Evolutionary conservation across 176 grass and related monocot species (phyloP), one percentile per base, ranked within the genome.

Genomic region (Tuctoria greenei): DNA sequence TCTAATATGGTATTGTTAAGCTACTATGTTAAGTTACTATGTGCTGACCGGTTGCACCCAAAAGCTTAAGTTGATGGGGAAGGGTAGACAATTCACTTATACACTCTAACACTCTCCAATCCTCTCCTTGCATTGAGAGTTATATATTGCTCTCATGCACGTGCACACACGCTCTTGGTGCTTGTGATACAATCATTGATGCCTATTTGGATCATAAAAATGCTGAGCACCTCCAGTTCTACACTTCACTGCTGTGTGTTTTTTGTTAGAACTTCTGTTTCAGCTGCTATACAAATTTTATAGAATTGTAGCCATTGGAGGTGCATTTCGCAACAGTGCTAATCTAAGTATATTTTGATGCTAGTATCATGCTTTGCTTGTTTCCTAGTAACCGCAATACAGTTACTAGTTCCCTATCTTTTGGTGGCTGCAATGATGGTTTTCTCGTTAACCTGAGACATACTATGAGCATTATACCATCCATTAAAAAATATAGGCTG

Each of bases 371-470:
- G 36, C 44, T 63, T 8, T 16, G 59, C 0, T 18, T 6, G 5
- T 15, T 39, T 24, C 41, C 28, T 75, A 47, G 5, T 65, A 23
- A 24, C 11, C 21, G 16, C 25, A 73, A 38, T 75, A 35, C 10
- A 56, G n/a, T 4, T 24, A 23, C 8, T 56, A 23, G n/a, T 20
- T 51, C 2, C 15, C 15, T 20, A 20, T 51, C 20, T 51, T 24
- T 78, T 27, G 18, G 4, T 77, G 17, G 79, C 79, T 87, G 79
- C 74, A 44, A 73, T 82, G 79, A 82, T 73, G 79, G 34, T 47
- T 58, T 66, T 88, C 81, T 88, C 13, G 67, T 82, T 78, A 87
- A 87, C 73, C 79, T 77, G 73, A 87, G 39, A 76, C n/a, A 38
- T 41, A 45, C 21, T 61, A 12, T 44, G 42, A 75, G 36, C 44